Conservation (phyloP, 2,329 filamentous ascomycete genomes). For the Lachnellula occidentalis region DNA sequence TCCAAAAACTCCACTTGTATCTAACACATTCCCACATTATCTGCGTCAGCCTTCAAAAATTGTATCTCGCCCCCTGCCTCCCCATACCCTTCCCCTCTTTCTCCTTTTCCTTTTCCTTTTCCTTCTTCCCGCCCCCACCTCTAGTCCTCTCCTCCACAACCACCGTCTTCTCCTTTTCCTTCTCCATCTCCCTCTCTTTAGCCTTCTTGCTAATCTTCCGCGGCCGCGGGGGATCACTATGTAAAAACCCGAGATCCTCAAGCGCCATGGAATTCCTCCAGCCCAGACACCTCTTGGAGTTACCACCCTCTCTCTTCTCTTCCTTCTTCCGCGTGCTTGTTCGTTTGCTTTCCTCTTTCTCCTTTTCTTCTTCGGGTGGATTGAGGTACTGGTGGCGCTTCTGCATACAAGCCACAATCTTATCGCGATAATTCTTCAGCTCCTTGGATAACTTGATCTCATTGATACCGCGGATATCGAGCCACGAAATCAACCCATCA, state of each 20-base stretch:
- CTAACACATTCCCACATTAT: no score
- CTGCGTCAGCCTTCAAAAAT: slow-evolving; percentile 6
- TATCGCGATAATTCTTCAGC: slow-evolving; percentile 67
- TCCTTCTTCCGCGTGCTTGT: slow-evolving; percentile 60
- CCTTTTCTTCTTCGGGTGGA: slow-evolving; percentile 43
- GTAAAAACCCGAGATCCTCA: slow-evolving; percentile 52
- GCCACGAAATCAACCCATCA: slow-evolving; percentile 76
- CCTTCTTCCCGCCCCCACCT: slow-evolving; percentile 15
- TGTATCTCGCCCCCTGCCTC: slow-evolving; percentile 19
- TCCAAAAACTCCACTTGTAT: no score
- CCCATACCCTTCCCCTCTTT: slow-evolving; percentile 22
- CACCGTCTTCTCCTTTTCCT: slow-evolving; percentile 1
- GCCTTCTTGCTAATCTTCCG: slow-evolving; percentile 32
- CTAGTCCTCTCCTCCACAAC: slow-evolving; percentile 34
- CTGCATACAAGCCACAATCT: slow-evolving; percentile 74
- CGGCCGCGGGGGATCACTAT: slow-evolving; percentile 50
- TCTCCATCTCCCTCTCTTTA: neutral
- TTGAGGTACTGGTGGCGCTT: slow-evolving; percentile 69
- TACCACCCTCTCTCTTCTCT: slow-evolving; percentile 39
- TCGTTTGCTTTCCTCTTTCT: slow-evolving; percentile 37
- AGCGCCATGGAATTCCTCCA: slow-evolving; percentile 62
- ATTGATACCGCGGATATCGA: slow-evolving; percentile 80
- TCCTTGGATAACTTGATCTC: slow-evolving; percentile 88
- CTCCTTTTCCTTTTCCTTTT: slow-evolving; percentile 15
- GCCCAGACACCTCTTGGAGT: slow-evolving; percentile 47